phyloP scores from a whole-genome alignment of 257 asterid genomes.

The Salvia miltiorrhiza region DNA sequence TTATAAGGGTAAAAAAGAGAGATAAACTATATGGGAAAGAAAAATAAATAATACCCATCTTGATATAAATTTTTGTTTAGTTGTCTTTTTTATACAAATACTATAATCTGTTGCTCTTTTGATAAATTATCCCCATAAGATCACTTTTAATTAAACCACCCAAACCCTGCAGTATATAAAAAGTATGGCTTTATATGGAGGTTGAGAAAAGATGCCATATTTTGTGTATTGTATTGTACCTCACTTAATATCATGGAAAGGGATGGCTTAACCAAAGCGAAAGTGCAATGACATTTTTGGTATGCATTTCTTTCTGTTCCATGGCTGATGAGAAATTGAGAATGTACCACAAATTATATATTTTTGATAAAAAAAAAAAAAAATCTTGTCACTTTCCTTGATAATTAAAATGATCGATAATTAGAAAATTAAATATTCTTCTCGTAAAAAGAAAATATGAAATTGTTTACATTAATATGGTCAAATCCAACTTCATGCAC shows the following conservation, averaged over 20 bases:
- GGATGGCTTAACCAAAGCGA: neutral
- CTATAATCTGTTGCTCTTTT: too few species aligned
- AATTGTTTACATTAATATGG: too few species aligned
- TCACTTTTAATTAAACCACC: too few species aligned
- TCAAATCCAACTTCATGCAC: too few species aligned
- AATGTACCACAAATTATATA: neutral
- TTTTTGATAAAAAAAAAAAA: neutral
- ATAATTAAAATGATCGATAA: neutral
- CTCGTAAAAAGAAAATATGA: neutral
- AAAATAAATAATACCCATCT: too few species aligned
- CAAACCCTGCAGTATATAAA: too few species aligned
- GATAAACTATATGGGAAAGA: too few species aligned
- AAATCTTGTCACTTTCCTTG: neutral
- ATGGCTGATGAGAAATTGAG: neutral
- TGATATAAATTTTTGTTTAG: too few species aligned
- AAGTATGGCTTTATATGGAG: neutral
- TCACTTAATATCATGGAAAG: neutral
- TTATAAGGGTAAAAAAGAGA: too few species aligned
- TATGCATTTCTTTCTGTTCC: neutral
- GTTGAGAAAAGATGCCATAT: neutral
- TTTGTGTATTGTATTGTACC: neutral
- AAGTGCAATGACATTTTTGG: neutral
- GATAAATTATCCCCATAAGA: too few species aligned
- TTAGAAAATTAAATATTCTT: neutral
- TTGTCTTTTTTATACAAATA: too few species aligned